phyloP scores from a whole-genome alignment of 352 stramenopile species.

The Phytophthora lateralis region DNA sequence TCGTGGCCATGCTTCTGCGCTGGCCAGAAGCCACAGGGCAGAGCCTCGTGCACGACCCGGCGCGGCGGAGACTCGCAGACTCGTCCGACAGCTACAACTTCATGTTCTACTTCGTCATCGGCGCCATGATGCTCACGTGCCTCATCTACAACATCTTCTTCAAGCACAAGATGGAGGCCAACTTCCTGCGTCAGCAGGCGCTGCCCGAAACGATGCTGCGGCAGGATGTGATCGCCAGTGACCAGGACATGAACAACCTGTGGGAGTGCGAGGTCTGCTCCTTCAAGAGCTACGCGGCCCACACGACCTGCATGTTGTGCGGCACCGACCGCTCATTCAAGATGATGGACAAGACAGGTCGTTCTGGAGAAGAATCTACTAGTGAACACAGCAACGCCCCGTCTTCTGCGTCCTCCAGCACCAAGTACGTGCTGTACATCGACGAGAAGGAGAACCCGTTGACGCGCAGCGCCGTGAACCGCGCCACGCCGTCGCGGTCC shows the following conservation, averaged over 20 bases:
- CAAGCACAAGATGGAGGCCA: conserved; percentile 81
- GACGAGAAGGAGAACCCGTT: conserved; percentile 60
- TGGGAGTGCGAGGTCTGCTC: conserved; percentile 94
- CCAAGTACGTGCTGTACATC: conserved; percentile 80
- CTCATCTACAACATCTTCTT: conserved; percentile 91
- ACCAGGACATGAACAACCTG: conserved; percentile 84
- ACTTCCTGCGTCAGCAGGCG: conserved; percentile 67
- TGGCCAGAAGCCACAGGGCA: not conserved
- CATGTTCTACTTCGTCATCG: conserved; percentile 90
- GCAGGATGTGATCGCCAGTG: conserved; percentile 87
- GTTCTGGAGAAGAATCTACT: conserved; percentile 36
- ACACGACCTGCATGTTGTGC: conserved; percentile 90
- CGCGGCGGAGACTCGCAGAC: conserved; percentile 30
- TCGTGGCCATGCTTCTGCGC: not conserved
- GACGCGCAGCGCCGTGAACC: conserved; percentile 35
- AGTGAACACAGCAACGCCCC: conserved; percentile 43
- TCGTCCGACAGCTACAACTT: conserved; percentile 86
- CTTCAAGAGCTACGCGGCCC: conserved; percentile 92
- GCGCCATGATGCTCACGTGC: conserved; percentile 87
- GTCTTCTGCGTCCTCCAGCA: conserved; percentile 40
- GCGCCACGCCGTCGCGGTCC: conserved; percentile 14
- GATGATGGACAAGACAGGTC: conserved; percentile 58
- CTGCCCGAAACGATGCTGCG: conserved; percentile 86
- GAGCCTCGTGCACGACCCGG: conserved; percentile 4
- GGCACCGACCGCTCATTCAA: conserved; percentile 82